Conservation (phyloP, 176 grass and related monocot species). For the Eragrostis curvula region DNA sequence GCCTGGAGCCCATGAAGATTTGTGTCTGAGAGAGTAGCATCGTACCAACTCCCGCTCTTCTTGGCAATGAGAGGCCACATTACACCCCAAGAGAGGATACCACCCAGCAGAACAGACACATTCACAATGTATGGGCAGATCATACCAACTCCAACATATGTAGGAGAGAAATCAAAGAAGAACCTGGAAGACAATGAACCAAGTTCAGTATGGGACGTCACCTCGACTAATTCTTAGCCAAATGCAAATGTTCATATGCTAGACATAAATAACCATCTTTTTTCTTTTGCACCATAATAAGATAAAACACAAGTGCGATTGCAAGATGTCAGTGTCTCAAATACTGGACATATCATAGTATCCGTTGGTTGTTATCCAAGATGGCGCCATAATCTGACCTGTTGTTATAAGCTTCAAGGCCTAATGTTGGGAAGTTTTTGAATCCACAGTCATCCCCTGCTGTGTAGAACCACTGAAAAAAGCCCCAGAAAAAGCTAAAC, state of each 20-base stretch:
- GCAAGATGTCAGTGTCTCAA: conserved; percentile 1
- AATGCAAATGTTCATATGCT: conserved; percentile 1
- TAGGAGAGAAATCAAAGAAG: conserved; percentile 72
- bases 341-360: conserved; percentile 19
- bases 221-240: conserved; percentile 5
- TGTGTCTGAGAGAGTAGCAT: not conserved
- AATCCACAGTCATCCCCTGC: conserved; percentile 79
- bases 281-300: conserved; percentile 20
- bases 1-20: conserved; percentile 74
- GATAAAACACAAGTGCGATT: conserved; percentile 12
- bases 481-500: conserved; percentile 78
- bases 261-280: conserved; percentile 11
- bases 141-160: conserved; percentile 78
- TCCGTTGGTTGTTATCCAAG: not conserved
- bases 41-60: conserved; percentile 65
- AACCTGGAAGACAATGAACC: conserved; percentile 50
- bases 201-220: conserved; percentile 30
- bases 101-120: conserved; percentile 62
- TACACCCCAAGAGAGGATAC: conserved; percentile 73
- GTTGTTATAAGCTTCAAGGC: conserved; percentile 66
- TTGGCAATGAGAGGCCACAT: conserved; percentile 75
- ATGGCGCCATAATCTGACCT: conserved; percentile 40
- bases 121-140: conserved; percentile 77
- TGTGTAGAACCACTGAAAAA: conserved; percentile 96
- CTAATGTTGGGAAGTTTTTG: conserved; percentile 77